These are phyloP conservation scores for Boletus semigastroideus DNA, from an alignment of 1,284 basidiomycete species.

Conservation along the genomic window DNA sequence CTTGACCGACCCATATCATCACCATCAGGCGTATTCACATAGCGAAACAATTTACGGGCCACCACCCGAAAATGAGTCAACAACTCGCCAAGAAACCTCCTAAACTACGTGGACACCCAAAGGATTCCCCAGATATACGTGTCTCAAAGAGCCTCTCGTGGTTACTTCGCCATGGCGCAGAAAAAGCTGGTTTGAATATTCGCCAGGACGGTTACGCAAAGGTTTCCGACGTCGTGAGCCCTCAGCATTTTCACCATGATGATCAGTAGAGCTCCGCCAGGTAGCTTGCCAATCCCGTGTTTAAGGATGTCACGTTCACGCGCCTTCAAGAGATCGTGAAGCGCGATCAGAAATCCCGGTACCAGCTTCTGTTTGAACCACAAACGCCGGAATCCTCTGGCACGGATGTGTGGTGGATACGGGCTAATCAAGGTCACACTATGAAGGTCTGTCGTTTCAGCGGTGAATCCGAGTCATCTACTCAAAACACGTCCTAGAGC, in stretches of 20 bases:
- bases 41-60: conserved; percentile 7
- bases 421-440: conserved; percentile 95
- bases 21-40: neutral
- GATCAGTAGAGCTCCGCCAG: conserved; percentile 4
- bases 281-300: conserved; percentile 54
- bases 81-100: conserved; percentile 7
- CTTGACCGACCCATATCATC: too few species aligned
- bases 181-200: conserved; percentile 56
- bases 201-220: conserved; percentile 66
- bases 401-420: conserved; percentile 72
- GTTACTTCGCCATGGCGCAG: conserved; percentile 70
- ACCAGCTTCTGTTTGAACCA: conserved; percentile 63
- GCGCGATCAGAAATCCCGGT: conserved; percentile 78
- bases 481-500: conserved; percentile 38
- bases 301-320: conserved; percentile 53
- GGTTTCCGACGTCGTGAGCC: conserved; percentile 59
- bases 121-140: conserved; percentile 24
- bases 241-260: neutral
- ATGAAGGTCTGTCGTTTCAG: conserved; percentile 52
- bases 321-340: conserved; percentile 72
- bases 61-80: conserved; percentile 15
- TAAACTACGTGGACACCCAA: conserved; percentile 29
- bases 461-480: neutral
- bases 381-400: conserved; percentile 38
- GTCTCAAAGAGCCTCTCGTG: conserved; percentile 66